These are phyloP conservation scores for Viola odorata DNA, from an alignment of 345 rosid species.

Conservation along the genomic window DNA sequence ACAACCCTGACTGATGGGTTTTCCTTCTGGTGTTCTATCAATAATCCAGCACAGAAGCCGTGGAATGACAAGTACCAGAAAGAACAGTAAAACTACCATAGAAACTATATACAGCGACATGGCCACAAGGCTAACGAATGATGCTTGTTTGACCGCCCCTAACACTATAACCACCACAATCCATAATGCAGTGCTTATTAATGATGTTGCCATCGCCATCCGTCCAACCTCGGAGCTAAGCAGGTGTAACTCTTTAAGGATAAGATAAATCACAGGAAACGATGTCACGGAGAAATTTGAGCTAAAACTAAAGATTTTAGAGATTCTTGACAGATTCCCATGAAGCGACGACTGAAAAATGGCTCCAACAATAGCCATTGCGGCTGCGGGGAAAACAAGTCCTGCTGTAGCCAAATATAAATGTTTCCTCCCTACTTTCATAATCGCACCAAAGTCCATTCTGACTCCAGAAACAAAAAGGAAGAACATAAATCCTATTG, in stretches of 20 bases:
- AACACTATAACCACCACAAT: constrained; percentile 3
- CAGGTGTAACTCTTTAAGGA: constrained; percentile 24
- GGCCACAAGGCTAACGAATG: constrained; percentile 24
- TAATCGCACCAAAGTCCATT: constrained; percentile 11
- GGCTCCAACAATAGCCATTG: not conserved
- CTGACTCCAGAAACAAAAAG: constrained; percentile 19
- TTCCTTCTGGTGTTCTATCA: constrained; percentile 44
- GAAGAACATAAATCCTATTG: constrained; percentile 20
- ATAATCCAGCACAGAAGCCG: constrained; percentile 39
- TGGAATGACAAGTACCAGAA: constrained; percentile 27
- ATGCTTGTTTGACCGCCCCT: constrained; percentile 26
- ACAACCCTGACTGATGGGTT: constrained; percentile 40
- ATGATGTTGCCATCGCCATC: constrained; percentile 8
- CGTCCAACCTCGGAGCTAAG: constrained; percentile 29
- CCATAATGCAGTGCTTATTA: constrained; percentile 12
- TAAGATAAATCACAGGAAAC: constrained; percentile 13
- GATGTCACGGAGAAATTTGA: constrained; percentile 11
- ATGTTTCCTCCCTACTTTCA: constrained; percentile 15
- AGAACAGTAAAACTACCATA: not conserved
- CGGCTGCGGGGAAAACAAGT: constrained; percentile 4
- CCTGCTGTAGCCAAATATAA: not conserved
- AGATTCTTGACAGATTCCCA: constrained; percentile 1
- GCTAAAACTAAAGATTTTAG: constrained; percentile 11
- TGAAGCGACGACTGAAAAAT: constrained; percentile 12
- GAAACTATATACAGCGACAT: constrained; percentile 14